A percentile compares a stretch with the other conserved stretches of the same genome.
Conservation (phyloP, 2,329 filamentous ascomycete species). For the Xylaria sp. region DNA sequence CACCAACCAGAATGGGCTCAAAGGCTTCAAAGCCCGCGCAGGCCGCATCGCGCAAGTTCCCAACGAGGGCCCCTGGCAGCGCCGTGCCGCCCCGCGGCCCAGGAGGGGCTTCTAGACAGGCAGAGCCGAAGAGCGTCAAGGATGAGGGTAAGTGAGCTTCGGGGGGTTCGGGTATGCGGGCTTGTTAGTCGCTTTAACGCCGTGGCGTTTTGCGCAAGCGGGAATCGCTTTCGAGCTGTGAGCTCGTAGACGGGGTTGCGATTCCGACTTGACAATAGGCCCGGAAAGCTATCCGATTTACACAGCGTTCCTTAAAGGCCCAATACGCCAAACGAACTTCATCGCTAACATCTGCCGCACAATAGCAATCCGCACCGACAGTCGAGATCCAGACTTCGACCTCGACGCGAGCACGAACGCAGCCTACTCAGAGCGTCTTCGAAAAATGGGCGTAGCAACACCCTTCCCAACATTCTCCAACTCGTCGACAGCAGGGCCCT, state of each 20-base stretch:
- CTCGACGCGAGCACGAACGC: conserved; percentile 41
- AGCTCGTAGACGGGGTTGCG: too few species aligned
- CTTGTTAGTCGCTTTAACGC: neutral
- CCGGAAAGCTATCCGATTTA: too few species aligned
- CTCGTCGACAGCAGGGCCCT: conserved; percentile 51
- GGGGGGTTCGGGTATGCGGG: neutral
- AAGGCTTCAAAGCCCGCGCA: conserved; percentile 53
- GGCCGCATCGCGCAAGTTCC: conserved; percentile 51
- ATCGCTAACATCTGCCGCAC: conserved; percentile 8
- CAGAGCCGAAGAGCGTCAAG: conserved; percentile 35
- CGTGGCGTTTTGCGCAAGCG: neutral
- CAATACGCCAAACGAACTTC: neutral
- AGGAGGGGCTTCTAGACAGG: conserved; percentile 13
- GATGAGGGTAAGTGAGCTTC: conserved; percentile 40
- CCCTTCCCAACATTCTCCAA: conserved; percentile 60
- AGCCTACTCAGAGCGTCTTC: conserved; percentile 58
- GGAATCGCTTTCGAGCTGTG: neutral
- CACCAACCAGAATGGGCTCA: conserved; percentile 47
- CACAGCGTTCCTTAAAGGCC: too few species aligned
- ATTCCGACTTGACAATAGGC: too few species aligned
- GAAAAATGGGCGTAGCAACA: conserved; percentile 60
- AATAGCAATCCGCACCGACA: conserved; percentile 49
- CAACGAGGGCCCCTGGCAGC: conserved; percentile 45
- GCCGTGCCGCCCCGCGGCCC: conserved; percentile 30
- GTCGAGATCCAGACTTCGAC: conserved; percentile 50